phyloP scores from a whole-genome alignment of 208 protist genomes.

The Trypanosoma mega region DNA sequence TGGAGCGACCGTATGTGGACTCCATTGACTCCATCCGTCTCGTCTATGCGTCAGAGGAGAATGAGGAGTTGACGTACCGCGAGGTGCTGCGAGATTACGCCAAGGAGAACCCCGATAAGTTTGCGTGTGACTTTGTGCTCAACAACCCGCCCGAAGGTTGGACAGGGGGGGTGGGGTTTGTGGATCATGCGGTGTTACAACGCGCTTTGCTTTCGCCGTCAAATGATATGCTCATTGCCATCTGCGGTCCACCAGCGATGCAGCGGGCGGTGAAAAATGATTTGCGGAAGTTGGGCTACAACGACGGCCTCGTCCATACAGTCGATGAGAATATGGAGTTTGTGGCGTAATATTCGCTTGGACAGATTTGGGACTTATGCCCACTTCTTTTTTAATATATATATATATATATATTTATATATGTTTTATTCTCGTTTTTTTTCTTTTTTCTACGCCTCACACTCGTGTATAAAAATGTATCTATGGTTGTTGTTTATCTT shows the following conservation, averaged over 20 bases:
- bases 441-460: no score
- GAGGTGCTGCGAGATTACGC: conserved; percentile 31
- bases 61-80: conserved; percentile 61
- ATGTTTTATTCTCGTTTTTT: no score
- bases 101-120: conserved; percentile 46
- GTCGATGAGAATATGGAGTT: no score
- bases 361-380: no score
- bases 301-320: conserved; percentile 54
- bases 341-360: no score
- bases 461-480: no score
- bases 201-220: conserved; percentile 44
- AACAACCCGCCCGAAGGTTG: conserved; percentile 58
- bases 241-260: conserved; percentile 79
- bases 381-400: no score
- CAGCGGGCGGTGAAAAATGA: conserved; percentile 57
- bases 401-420: no score
- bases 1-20: conserved; percentile 48
- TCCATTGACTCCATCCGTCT: conserved; percentile 49
- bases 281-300: conserved; percentile 50
- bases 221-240: conserved; percentile 67
- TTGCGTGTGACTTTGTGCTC: conserved; percentile 48
- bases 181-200: conserved; percentile 38
- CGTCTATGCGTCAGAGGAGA: conserved; percentile 60
- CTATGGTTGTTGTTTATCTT: no score
- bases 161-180: conserved; percentile 66